Percentiles rank a stretch among this genome's conserved stretches.
These are phyloP conservation scores for Anacardium occidentale DNA, from an alignment of 345 rosid species.

Conservation along the genomic window DNA sequence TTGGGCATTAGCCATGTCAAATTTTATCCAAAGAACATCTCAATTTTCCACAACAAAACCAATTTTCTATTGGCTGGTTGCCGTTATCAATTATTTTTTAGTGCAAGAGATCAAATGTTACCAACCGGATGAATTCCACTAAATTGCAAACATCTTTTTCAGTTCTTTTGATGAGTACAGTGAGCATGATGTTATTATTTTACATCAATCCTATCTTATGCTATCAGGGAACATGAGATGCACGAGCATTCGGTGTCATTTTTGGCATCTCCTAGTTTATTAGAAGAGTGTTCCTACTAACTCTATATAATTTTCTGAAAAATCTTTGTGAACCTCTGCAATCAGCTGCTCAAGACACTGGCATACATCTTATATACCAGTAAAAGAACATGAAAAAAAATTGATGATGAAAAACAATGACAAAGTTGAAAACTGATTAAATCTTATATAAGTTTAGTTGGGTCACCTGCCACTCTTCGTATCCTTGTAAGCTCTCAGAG, in stretches of 20 bases:
- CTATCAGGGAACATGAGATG: too few species aligned
- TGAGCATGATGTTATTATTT: background rate
- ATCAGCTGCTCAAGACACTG: too few species aligned
- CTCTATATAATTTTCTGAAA: too few species aligned
- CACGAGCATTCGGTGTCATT: too few species aligned
- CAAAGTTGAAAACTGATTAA: background rate
- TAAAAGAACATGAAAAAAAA: too few species aligned
- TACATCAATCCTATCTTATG: background rate
- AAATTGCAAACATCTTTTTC: background rate
- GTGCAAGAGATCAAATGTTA: background rate
- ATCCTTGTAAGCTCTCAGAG: constrained; percentile 82
- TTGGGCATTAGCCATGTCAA: background rate
- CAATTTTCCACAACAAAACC: background rate
- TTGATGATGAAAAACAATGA: background rate
- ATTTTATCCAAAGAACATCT: background rate
- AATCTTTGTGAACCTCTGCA: too few species aligned
- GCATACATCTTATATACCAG: too few species aligned
- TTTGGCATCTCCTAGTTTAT: too few species aligned
- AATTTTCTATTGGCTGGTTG: background rate
- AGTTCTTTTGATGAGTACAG: background rate
- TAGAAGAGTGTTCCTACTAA: too few species aligned
- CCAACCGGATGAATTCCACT: background rate
- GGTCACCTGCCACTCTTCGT: constrained; percentile 91
- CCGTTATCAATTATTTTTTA: background rate
- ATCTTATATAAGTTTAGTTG: constrained; percentile 11